Base-by-base conservation (phyloP, 441 rosid species). In the Populus hybrid region DNA sequence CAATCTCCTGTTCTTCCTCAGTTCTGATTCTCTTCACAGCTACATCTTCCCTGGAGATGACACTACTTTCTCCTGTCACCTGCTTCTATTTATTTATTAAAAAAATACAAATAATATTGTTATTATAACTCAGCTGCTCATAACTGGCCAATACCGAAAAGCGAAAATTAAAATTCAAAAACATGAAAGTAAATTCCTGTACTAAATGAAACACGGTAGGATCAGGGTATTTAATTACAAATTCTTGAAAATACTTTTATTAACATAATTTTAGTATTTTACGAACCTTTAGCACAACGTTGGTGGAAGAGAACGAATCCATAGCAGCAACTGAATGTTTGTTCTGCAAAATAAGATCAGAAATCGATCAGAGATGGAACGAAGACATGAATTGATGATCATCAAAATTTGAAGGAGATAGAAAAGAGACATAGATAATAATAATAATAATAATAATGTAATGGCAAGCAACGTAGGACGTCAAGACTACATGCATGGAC, bases 301-400 rank as follows among this genome's bases (percentile, higher is more conserved):
- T 57, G 82, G 76, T 64, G 71, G 80, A 80, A 26, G 61, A 74
- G 85, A 61, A 63, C 65, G 83, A 73, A 73, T 84, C 91, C 92
- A 81, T 79, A 75, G 76, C 35, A 71, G 88, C 86, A 83, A 84
- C 77, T 71, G 83, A 73, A 83, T 70, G 65, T 83, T 80, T 72
- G 16, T 66, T 73, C 91, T 87, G 83, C 67, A 77, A 65, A 61
- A 21, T 61, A 61, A 21, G 66, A 61, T 61, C 28, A 61, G 66
- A 61, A 61, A 16, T 16, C 32, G 5, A 28, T 70, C 21, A 81
- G 80, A 74, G 10, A 67, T 23, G 2, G 20, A 73, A 61, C 28
- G 28, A 61, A 61, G 66, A 61, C 23, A 23, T 21, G 66, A 10
- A 23, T 23, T 21, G 28, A 61, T 61, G 28, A 61, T 61, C 28